A percentile compares a stretch with the other conserved stretches of the same genome.
Evolutionary conservation across 208 protist species (phyloP).

Genomic region (Wallacemonas sp.): DNA sequence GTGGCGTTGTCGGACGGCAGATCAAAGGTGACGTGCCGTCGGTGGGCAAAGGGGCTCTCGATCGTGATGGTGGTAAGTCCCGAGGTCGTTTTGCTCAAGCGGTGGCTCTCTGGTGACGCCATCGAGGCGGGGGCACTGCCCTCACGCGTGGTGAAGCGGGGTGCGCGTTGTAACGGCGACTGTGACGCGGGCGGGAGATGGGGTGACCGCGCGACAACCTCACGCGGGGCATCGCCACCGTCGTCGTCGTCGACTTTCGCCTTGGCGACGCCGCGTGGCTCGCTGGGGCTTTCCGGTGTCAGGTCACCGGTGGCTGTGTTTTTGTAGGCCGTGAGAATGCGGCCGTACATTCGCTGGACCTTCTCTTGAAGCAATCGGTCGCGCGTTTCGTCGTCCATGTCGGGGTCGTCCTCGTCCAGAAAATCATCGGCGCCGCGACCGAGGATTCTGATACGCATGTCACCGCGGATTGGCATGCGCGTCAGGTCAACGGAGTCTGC

Average conservation of each 20-base stretch:
- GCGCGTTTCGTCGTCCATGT: neutral
- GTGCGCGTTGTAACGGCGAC: neutral
- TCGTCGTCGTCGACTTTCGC: no score
- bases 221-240: neutral
- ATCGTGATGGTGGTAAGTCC: no score
- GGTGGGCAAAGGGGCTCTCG: no score
- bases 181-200: neutral
- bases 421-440: neutral
- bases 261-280: no score
- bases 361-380: neutral
- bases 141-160: neutral
- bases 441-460: slow-evolving; percentile 13
- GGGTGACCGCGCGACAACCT: slow-evolving; percentile 9
- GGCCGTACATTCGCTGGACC: slow-evolving; percentile 9
- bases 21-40: no score
- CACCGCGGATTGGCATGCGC: neutral
- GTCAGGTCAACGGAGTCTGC: neutral
- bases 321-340: slow-evolving; percentile 11
- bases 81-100: no score
- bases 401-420: neutral
- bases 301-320: no score
- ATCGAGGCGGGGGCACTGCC: neutral
- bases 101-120: no score
- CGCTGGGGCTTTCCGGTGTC: no score
- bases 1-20: no score